Conservation (phyloP, 2,329 filamentous ascomycete species). For the Orbilia javanica region DNA sequence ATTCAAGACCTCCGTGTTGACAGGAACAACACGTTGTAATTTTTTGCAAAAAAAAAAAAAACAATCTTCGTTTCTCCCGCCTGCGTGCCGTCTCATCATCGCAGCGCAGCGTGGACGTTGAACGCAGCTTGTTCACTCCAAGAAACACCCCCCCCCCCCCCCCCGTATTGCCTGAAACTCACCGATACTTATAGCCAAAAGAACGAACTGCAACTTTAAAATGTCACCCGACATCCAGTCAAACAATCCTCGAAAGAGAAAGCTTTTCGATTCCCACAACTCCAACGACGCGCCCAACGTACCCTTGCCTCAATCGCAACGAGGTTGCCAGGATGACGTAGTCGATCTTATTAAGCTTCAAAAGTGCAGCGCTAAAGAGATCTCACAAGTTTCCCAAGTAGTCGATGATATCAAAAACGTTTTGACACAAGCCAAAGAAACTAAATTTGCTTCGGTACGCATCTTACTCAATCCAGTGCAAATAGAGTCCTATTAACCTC, state of each 20-base stretch:
- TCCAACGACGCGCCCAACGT: background rate
- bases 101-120: no score
- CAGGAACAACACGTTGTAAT: constrained; percentile 14
- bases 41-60: no score
- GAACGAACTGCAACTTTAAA: background rate
- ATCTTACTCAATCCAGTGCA: background rate
- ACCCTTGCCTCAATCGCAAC: background rate
- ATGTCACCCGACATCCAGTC: constrained; percentile 9
- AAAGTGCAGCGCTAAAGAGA: constrained; percentile 29
- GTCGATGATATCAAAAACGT: constrained; percentile 24
- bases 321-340: background rate
- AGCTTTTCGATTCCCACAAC: background rate
- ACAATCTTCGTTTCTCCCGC: background rate
- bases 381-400: constrained; percentile 3
- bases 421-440: background rate
- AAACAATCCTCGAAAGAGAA: constrained; percentile 26
- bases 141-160: background rate
- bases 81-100: background rate
- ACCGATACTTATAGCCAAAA: background rate
- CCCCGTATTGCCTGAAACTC: background rate
- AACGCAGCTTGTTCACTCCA: no score
- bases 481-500: background rate
- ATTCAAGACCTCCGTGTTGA: constrained; percentile 3
- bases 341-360: constrained; percentile 25
- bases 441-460: constrained; percentile 33